Base-by-base conservation (phyloP, 768 basidiomycete species). In the Lactarius tabidus region DNA sequence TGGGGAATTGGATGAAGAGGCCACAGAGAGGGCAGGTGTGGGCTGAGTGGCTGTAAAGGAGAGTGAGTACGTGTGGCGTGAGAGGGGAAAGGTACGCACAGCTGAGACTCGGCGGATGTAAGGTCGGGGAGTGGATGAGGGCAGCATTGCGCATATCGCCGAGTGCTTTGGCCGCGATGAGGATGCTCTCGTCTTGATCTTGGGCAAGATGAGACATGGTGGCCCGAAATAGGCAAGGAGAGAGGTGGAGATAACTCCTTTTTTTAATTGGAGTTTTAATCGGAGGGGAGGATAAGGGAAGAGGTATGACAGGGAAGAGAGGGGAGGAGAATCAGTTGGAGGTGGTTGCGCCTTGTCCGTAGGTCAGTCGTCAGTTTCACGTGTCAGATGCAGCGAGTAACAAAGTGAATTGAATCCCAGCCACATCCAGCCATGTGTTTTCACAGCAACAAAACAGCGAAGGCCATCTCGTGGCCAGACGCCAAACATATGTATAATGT, bases 101-200 rank as follows among this genome's bases (percentile, higher is more conserved):
- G 59, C 67, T 72, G 41, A 67, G 66, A 35, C 72, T 71, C 41
- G 66, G 68, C 9, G 72, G 69, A 29, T 56, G 59, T 28, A 45
- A 51, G 28, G 38, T 31, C 2, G 60, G 59, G 9, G 61, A 33
- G 6, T 51, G 64, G 29, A 60, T 54, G 14, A 38, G 54, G 9
- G 60, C 7, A 3, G 57, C n/a, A 43, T 55, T 62, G 61, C 88
- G 81, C 91, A 93, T 92, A 71, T 90, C 88, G 31, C 82, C 90
- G 18, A 93, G 80, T 0, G 90, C 91, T 41, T 82, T 77, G 15
- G 90, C 85, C 26, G 91, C 92, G 72, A 92, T 93, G 59, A 85
- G 82, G 0, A 91, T 89, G 70, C 84, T 86, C 75, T 91, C 90
- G 68, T 91, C 90, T 63, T 89, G 82, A 71, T 80, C 79, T 58